Evolutionary conservation across 306 rosid species (phyloP).

Genomic region (Quillaja saponaria): DNA sequence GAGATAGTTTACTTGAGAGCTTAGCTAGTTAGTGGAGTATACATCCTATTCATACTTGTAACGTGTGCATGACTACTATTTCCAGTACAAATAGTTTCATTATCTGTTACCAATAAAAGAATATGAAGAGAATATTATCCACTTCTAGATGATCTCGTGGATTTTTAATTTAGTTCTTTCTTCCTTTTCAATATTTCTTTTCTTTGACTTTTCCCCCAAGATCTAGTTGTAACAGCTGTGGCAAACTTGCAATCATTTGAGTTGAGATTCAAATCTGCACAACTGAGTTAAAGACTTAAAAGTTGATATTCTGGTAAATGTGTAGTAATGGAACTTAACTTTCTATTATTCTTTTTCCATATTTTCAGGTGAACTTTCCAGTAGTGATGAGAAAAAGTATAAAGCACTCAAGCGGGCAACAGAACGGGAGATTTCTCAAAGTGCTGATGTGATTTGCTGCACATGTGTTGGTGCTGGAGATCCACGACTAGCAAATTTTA

Average conservation of each 20-base stretch:
- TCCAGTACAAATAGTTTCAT: neutral
- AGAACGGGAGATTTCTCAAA: constrained; percentile 99
- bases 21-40: neutral
- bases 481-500: constrained; percentile 92
- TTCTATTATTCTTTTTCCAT: constrained; percentile 6
- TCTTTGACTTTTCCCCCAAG: too few species aligned
- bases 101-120: neutral
- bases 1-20: constrained; percentile 6
- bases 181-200: neutral
- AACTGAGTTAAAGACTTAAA: constrained; percentile 1
- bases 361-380: constrained; percentile 83
- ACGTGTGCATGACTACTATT: constrained; percentile 3
- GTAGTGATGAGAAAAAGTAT: constrained; percentile 97
- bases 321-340: constrained; percentile 6
- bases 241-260: neutral
- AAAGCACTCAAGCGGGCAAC: constrained; percentile 98
- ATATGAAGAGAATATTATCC: neutral
- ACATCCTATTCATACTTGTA: neutral
- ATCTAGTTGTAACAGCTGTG: neutral
- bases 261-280: neutral
- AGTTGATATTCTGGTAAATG: neutral
- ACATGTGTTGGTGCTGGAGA: constrained; percentile 99
- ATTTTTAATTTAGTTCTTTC: neutral
- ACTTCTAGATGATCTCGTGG: neutral
- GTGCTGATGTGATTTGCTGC: constrained; percentile 99